Evolutionary conservation across 2,329 filamentous ascomycete species (phyloP).

Genomic region (Cladophialophora yegresii): DNA sequence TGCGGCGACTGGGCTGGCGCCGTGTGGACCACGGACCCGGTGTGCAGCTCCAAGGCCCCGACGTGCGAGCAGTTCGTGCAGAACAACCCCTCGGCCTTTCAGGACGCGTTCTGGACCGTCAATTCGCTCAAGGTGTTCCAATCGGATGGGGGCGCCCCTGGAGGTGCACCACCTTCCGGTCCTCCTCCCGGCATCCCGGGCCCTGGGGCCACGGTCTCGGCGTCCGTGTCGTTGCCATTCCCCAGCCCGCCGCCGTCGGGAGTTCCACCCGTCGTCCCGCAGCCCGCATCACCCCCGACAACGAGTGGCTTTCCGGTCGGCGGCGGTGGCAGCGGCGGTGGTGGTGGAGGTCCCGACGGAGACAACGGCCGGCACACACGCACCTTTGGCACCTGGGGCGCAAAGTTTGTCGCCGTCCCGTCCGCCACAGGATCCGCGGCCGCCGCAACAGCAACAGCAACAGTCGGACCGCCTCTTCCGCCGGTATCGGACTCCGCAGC

Average conservation of each 20-base stretch:
- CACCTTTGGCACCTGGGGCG: constrained; percentile 12
- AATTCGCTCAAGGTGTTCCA: constrained; percentile 34
- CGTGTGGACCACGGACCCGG: constrained; percentile 61
- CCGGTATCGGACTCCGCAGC: background rate
- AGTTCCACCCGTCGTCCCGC: constrained; percentile 11
- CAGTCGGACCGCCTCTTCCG: background rate
- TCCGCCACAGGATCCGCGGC: background rate
- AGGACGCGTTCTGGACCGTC: constrained; percentile 59
- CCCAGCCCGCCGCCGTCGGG: constrained; percentile 1
- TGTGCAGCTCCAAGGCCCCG: constrained; percentile 61
- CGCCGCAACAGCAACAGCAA: background rate
- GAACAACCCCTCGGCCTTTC: constrained; percentile 69
- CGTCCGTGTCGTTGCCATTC: constrained; percentile 1
- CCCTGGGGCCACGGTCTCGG: background rate
- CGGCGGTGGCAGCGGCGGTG: constrained; percentile 7
- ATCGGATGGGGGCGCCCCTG: constrained; percentile 2
- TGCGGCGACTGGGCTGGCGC: constrained; percentile 84
- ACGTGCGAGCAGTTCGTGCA: constrained; percentile 74
- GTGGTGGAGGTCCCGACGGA: background rate
- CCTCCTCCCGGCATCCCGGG: background rate
- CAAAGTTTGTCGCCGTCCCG: constrained; percentile 17
- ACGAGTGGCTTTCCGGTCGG: background rate
- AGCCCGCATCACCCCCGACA: constrained; percentile 1
- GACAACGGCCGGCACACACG: constrained; percentile 14
- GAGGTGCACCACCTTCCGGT: background rate